These are phyloP conservation scores for Penicillium nordicum DNA, from an alignment of 2,329 filamentous ascomycete species.

Conservation along the genomic window DNA sequence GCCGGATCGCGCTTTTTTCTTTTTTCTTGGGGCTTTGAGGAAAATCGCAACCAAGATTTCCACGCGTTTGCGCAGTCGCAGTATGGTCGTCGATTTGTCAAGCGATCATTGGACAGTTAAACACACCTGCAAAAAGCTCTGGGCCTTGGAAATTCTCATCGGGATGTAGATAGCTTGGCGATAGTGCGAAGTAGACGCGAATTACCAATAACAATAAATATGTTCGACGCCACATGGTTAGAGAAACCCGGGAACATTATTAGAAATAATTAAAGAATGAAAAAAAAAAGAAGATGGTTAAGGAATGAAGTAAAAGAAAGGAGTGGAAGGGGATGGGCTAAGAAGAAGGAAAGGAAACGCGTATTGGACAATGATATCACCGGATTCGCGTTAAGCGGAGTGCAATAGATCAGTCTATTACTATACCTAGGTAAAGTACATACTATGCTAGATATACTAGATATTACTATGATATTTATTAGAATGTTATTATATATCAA, in stretches of 20 bases:
- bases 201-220: conserved; percentile 82
- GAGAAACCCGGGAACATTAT: conserved; percentile 18
- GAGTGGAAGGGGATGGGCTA: conserved; percentile 5
- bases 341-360: conserved; percentile 15
- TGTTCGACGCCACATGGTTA: conserved; percentile 80
- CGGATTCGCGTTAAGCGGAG: neutral
- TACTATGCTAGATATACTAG: neutral
- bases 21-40: neutral
- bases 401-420: neutral
- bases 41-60: neutral
- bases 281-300: neutral
- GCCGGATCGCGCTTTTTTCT: neutral
- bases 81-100: neutral
- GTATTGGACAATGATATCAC: conserved; percentile 26
- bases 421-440: no score
- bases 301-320: conserved; percentile 1
- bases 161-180: conserved; percentile 93
- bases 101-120: neutral
- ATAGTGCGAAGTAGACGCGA: conserved; percentile 89
- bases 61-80: neutral
- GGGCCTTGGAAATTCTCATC: conserved; percentile 99
- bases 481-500: no score
- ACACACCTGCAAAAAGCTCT: conserved; percentile 90
- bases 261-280: conserved; percentile 9
- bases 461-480: neutral